Evolutionary conservation across 495 filamentous ascomycete species (phyloP).

Genomic region (Penicillium subrubescens): DNA sequence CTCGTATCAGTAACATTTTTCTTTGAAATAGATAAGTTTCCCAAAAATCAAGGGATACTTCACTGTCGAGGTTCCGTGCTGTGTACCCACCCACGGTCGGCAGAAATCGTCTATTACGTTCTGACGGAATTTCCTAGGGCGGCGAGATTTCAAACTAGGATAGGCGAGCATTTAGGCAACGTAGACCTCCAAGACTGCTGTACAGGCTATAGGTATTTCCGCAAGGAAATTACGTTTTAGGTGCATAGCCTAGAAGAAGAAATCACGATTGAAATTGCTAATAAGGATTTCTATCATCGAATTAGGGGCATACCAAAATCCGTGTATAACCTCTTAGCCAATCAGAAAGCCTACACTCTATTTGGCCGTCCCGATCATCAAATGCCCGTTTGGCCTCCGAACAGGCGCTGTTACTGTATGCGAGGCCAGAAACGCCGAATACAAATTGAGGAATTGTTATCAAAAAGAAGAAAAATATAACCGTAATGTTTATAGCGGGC

Average conservation of each 20-base stretch:
- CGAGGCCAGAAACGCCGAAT: no score
- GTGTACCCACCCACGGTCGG: slow-evolving; percentile 12
- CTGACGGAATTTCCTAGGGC: slow-evolving; percentile 13
- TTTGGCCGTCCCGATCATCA: no score
- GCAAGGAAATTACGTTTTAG: slow-evolving; percentile 19
- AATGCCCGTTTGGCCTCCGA: no score
- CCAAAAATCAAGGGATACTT: slow-evolving; percentile 9
- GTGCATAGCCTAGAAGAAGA: slow-evolving; percentile 23
- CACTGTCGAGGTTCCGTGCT: slow-evolving; percentile 22
- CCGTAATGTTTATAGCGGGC: neutral
- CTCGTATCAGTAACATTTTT: no score
- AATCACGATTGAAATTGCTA: no score
- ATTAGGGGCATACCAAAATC: no score
- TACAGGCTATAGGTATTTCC: slow-evolving; percentile 21
- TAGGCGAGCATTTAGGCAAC: slow-evolving; percentile 12
- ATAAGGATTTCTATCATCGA: no score
- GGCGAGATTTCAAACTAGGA: slow-evolving; percentile 10
- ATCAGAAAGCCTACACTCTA: no score
- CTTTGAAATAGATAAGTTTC: slow-evolving; percentile 28
- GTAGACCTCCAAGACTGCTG: slow-evolving; percentile 21
- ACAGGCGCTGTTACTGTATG: no score
- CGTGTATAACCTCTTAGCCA: no score
- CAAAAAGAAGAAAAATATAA: no score
- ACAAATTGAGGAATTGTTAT: no score
- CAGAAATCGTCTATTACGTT: slow-evolving; percentile 19